Base-by-base conservation (phyloP, 176 grass and related monocot species). In the Carex scoparia region DNA sequence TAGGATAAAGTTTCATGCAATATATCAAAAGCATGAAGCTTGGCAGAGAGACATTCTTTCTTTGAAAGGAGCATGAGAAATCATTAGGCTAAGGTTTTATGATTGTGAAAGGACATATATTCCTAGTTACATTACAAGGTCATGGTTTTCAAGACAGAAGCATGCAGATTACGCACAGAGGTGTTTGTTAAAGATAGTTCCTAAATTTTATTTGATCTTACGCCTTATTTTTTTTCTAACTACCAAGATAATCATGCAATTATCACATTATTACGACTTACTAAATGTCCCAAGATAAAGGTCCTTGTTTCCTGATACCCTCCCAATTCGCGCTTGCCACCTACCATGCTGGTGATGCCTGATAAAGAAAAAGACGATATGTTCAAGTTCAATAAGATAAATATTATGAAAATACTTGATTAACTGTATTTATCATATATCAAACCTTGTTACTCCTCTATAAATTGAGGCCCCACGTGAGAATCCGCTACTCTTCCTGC, bases 221-320 rank as follows among this genome's bases (percentile, higher is more conserved):
- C 4, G 16, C 16, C 57, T 59, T n/a, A 19, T 15, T 3, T 19
- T 61, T 61, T 16, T 61, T 51, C 48, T 51, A 51, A 51, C 10
- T 44, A 65, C 35, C 10, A 82, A 19, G 10, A 65, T 18, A 65
- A 64, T 64, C 57, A 83, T 83, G 19, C 61, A 83, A 67, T 83
- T 69, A 69, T 65, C 61, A 31, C 15, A 48, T 55, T 31, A 40
- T 40, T 32, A 35, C 37, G 56, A 65, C 90, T 70, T 83, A 98
- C 96, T 95, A 94, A 96, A 99, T 0, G 97, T 99, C 88, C 97
- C 97, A 56, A 99, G 93, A 86, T 99, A 99, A 91, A 99, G 97
- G 88, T 99, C 97, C 85, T 99, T 99, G 91, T 99, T 99, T 74
- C 97, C 97, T 57, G 97, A 94, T 83, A 99, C 97, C 65, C 97